Base-by-base conservation (phyloP, 208 protist genomes). In the Sergeia podlipaevii region DNA sequence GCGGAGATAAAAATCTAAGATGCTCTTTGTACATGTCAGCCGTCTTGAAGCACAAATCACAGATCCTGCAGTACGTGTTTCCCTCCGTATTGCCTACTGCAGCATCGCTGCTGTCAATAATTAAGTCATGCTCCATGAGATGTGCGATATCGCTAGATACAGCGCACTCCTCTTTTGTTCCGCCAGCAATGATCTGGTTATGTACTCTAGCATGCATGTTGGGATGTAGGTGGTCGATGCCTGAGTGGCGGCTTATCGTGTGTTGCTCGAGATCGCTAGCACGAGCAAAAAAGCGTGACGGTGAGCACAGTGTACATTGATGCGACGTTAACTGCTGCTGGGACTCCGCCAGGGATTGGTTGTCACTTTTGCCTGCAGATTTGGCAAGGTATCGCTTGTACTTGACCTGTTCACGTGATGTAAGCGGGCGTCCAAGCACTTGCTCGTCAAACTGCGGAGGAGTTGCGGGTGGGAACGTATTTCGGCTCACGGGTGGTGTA, bases 401-500 rank as follows among this genome's bases (percentile, higher is more conserved):
- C 60, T 83, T 83, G 28, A 60, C 64, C 37, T 47, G 34, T 49
- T 83, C 76, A 15, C 52, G 65, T 24, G 43, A 4, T 0, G 65
- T 83, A 3, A 83, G 51, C 0, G 66, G 55, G 4, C 76, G 65
- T 3, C 76, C 76, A 1, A 83, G 64, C 11, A 47, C 24, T 0
- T 13, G 42, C 2, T 52, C 33, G 23, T 83, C 63, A 13, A 83
- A 64, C 32, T 75, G 70, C 4, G 70, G 60, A 11, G 75, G 76
- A 21, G 72, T 30, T 4, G n/a, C 23, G 5, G 20, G 6, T 0
- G 33, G 5, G 4, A 28, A 17, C 7, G 23, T 3, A 21, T 23
- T 23, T 45, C 13, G 20, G 21, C 36, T 5, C n/a, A 6, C 6
- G 5, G 21, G n/a, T 28, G 26, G 13, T 45, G 4, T n/a, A 4